Percentiles rank a stretch among this genome's conserved stretches.
Conservation (phyloP, 306 rosid genomes). For the Comarum palustre region DNA sequence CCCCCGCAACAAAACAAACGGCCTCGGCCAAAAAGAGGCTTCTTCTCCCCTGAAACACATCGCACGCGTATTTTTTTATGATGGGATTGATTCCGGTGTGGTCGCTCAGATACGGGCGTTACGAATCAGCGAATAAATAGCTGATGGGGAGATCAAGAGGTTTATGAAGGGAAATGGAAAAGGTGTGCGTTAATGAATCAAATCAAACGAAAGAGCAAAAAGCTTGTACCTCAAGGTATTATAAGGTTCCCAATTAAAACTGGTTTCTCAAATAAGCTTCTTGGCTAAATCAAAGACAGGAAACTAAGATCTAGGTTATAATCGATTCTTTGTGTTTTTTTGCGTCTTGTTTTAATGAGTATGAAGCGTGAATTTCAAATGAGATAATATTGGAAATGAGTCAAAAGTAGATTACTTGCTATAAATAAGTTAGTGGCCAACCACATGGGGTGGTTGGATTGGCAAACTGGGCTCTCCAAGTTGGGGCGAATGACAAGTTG, state of each 20-base stretch:
- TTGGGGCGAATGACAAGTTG: too few relatives aligned
- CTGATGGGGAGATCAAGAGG: background rate
- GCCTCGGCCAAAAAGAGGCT: background rate
- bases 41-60: conserved; percentile 13
- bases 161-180: background rate
- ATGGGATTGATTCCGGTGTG: conserved; percentile 19
- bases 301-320: background rate
- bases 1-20: conserved; percentile 19
- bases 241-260: too few relatives aligned
- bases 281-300: background rate
- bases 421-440: background rate
- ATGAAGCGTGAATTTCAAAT: background rate
- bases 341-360: background rate
- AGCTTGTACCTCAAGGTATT: background rate
- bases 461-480: too few relatives aligned
- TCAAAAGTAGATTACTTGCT: background rate
- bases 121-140: background rate
- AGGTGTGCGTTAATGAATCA: background rate
- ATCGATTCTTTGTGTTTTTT: background rate
- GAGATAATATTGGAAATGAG: background rate
- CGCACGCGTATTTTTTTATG: conserved; percentile 17
- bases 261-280: background rate
- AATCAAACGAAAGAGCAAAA: background rate
- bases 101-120: background rate
- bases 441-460: too few relatives aligned